These are phyloP conservation scores for Apiospora pterosperma DNA, from an alignment of 2,329 filamentous ascomycete genomes.

Conservation along the genomic window DNA sequence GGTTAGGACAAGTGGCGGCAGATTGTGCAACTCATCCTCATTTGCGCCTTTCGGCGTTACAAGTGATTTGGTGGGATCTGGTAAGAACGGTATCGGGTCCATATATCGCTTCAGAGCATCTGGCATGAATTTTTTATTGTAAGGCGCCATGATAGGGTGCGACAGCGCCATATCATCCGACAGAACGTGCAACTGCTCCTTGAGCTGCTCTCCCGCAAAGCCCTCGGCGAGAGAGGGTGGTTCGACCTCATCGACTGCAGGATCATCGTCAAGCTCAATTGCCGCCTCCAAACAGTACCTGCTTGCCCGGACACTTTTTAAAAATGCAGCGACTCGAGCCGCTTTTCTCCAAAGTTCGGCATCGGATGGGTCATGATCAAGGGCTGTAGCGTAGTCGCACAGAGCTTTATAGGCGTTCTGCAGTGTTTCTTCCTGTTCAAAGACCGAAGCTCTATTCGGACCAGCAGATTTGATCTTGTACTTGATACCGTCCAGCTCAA, in stretches of 20 bases:
- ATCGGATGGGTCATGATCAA: slow-evolving; percentile 65
- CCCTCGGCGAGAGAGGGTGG: slow-evolving; percentile 61
- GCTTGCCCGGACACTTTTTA: slow-evolving; percentile 54
- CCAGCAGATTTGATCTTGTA: slow-evolving; percentile 38
- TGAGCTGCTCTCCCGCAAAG: slow-evolving; percentile 60
- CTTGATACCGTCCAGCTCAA: slow-evolving; percentile 72
- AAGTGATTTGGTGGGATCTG: slow-evolving; percentile 41
- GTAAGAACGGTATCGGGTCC: slow-evolving; percentile 61
- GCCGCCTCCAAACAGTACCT: slow-evolving; percentile 64
- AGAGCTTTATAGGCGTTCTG: slow-evolving; percentile 44
- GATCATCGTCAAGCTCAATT: slow-evolving; percentile 65
- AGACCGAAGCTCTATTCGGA: slow-evolving; percentile 24
- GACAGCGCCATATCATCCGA: slow-evolving; percentile 54
- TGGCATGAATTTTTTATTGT: slow-evolving; percentile 49
- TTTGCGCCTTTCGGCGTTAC: slow-evolving; percentile 16
- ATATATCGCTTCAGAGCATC: slow-evolving; percentile 48
- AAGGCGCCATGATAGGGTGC: slow-evolving; percentile 60
- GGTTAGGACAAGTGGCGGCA: slow-evolving; percentile 23
- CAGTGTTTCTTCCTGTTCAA: slow-evolving; percentile 34
- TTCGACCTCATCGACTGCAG: slow-evolving; percentile 57
- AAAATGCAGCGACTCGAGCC: slow-evolving; percentile 54
- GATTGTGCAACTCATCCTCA: neutral
- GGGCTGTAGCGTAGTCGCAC: slow-evolving; percentile 53
- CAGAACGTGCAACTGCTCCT: slow-evolving; percentile 49
- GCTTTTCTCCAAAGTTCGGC: slow-evolving; percentile 62